phyloP scores from a whole-genome alignment of 768 basidiomycete species.

The Lyophyllum decastes region DNA sequence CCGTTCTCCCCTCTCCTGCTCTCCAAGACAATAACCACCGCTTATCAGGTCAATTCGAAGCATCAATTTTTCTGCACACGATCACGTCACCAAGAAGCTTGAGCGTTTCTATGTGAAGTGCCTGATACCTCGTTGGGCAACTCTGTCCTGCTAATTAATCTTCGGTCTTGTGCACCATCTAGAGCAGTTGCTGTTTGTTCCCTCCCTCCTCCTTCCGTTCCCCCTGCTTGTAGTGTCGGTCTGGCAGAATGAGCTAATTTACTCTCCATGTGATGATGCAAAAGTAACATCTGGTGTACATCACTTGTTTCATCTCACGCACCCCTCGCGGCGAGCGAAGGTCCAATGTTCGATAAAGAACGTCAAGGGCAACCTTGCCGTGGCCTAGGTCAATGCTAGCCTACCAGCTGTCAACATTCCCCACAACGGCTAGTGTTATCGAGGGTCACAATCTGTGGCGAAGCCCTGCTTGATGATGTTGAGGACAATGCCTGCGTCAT shows the following conservation, averaged over 20 bases:
- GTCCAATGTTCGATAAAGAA: conserved; percentile 6
- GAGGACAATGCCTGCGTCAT: conserved; percentile 11
- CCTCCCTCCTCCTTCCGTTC: background rate
- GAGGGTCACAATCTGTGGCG: background rate
- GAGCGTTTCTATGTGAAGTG: conserved; percentile 17
- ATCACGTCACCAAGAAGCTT: conserved; percentile 36
- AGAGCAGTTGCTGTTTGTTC: background rate
- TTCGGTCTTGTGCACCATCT: background rate
- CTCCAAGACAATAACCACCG: background rate
- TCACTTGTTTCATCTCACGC: conserved; percentile 21
- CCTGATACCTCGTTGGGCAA: conserved; percentile 1
- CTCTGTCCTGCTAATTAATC: background rate
- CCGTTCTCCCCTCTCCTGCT: background rate
- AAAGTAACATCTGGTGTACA: conserved; percentile 1
- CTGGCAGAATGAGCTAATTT: background rate
- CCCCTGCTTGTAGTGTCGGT: background rate
- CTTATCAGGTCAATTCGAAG: conserved; percentile 28
- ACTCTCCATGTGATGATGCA: background rate
- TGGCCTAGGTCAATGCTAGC: background rate
- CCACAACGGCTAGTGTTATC: background rate
- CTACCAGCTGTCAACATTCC: background rate
- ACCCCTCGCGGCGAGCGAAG: background rate
- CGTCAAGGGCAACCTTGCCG: conserved; percentile 4
- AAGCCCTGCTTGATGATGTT: background rate
- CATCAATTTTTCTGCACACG: conserved; percentile 34